Conservation (phyloP, 2,329 filamentous ascomycete species). For the Leptographium lundbergii region DNA sequence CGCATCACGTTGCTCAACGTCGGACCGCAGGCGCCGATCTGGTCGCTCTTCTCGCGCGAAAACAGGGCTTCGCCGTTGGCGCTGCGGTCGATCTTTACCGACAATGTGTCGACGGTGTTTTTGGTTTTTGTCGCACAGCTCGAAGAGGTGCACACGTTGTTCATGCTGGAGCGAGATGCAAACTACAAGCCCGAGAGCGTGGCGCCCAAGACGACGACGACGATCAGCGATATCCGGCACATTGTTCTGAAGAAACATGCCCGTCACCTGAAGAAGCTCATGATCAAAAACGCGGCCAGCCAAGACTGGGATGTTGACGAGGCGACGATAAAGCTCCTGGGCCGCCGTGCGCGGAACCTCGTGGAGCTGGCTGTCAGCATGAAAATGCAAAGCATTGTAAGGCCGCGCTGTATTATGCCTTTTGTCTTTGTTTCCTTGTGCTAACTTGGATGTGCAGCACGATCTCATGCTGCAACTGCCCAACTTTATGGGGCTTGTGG, state of each 20-base stretch:
- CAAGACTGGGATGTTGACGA: constrained; percentile 44
- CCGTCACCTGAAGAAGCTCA: constrained; percentile 37
- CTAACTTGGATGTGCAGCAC: constrained; percentile 29
- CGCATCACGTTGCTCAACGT: constrained; percentile 50
- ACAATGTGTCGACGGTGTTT: constrained; percentile 45
- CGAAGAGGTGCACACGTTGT: constrained; percentile 42
- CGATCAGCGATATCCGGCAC: constrained; percentile 45
- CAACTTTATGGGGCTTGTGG: constrained; percentile 39
- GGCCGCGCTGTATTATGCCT: constrained; percentile 17
- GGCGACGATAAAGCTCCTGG: constrained; percentile 41
- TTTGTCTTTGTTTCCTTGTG: neutral
- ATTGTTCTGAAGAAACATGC: constrained; percentile 46
- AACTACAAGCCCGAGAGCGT: constrained; percentile 42
- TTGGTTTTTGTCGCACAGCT: constrained; percentile 40
- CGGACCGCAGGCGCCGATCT: constrained; percentile 47
- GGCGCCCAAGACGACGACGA: constrained; percentile 34
- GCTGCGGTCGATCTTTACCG: constrained; percentile 47
- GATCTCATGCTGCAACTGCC: constrained; percentile 41
- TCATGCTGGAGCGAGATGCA: constrained; percentile 40
- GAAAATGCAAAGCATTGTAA: constrained; percentile 40
- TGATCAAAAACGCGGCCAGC: constrained; percentile 45
- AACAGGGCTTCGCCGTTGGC: constrained; percentile 38
- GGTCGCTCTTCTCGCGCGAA: constrained; percentile 42
- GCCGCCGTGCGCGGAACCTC: constrained; percentile 32
- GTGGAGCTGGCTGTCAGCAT: constrained; percentile 45